phyloP scores from a whole-genome alignment of 192 early-diverging fungal genomes.

The Coemansia sp. region DNA sequence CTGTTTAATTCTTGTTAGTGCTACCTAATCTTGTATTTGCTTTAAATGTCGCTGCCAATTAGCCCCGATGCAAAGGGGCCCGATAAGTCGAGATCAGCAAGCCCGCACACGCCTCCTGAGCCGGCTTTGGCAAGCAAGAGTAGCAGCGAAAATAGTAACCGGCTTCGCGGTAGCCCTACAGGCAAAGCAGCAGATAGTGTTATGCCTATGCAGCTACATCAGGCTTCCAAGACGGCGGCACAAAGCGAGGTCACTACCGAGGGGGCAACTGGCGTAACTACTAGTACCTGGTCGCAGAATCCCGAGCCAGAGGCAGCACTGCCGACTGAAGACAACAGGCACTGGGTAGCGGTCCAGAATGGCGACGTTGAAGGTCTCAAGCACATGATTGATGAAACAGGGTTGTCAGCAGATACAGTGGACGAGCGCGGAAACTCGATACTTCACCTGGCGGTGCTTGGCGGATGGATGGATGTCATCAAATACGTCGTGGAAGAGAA shows the following conservation, averaged over 20 bases:
- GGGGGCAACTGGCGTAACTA: conserved; percentile 23
- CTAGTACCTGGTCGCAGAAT: conserved; percentile 2
- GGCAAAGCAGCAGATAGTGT: too few species aligned
- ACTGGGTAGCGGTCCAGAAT: conserved; percentile 64
- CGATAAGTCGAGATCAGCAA: background rate
- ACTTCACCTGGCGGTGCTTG: conserved; percentile 84
- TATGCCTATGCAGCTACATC: background rate
- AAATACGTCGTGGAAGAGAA: conserved; percentile 77
- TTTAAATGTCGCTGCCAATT: background rate
- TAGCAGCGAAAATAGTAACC: too few species aligned
- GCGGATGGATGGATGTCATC: conserved; percentile 68
- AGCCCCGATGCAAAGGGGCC: background rate
- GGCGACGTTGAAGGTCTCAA: conserved; percentile 62
- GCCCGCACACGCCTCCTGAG: background rate
- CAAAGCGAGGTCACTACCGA: conserved; percentile 26
- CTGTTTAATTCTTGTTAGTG: too few species aligned
- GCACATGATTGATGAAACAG: conserved; percentile 60
- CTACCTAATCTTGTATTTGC: too few species aligned
- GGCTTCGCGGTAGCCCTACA: too few species aligned
- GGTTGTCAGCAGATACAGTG: conserved; percentile 48
- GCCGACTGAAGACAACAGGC: background rate
- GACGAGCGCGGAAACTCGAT: conserved; percentile 74
- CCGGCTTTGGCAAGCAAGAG: background rate
- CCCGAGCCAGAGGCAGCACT: conserved; percentile 1
- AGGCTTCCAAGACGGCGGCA: conserved; percentile 24